phyloP scores from a whole-genome alignment of 2,329 filamentous ascomycete species.

The Paracoccidioides brasiliensis region DNA sequence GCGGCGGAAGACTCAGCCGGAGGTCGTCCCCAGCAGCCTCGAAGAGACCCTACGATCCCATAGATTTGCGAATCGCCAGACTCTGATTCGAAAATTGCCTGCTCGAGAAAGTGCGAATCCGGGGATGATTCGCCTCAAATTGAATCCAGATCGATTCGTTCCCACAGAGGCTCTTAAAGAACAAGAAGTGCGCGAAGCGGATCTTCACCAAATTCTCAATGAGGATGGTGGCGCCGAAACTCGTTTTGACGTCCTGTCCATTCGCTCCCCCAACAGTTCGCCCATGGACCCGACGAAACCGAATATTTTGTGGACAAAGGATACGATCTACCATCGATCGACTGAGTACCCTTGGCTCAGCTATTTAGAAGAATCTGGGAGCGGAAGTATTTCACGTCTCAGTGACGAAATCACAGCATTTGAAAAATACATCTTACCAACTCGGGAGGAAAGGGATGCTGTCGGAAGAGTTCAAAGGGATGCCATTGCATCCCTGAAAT shows the following conservation, averaged over 20 bases:
- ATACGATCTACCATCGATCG: conserved; percentile 7
- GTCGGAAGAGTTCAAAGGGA: conserved; percentile 17
- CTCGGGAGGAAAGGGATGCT: conserved; percentile 26
- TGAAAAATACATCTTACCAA: conserved; percentile 33
- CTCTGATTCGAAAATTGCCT: conserved; percentile 14
- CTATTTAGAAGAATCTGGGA: conserved; percentile 9
- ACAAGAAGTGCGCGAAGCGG: too few species aligned
- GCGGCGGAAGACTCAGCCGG: conserved; percentile 2
- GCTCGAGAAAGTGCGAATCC: not conserved
- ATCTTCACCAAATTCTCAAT: not conserved
- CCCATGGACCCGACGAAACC: not conserved
- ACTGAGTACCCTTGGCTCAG: conserved; percentile 22
- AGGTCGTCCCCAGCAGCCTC: conserved; percentile 18
- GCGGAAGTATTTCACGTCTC: conserved; percentile 20
- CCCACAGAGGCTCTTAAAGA: not conserved
- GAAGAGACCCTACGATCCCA: conserved; percentile 23
- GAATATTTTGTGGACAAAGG: not conserved
- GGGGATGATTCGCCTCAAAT: not conserved
- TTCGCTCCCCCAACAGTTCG: not conserved
- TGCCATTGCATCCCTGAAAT: conserved; percentile 19
- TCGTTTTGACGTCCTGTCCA: not conserved
- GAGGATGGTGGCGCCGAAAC: not conserved
- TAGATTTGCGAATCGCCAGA: conserved; percentile 19
- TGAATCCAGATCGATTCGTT: not conserved
- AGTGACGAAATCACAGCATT: conserved; percentile 36